Evolutionary conservation across 495 filamentous ascomycete genomes (phyloP), one percentile per base, ranked within the genome.

Genomic region (Poronia punctata): DNA sequence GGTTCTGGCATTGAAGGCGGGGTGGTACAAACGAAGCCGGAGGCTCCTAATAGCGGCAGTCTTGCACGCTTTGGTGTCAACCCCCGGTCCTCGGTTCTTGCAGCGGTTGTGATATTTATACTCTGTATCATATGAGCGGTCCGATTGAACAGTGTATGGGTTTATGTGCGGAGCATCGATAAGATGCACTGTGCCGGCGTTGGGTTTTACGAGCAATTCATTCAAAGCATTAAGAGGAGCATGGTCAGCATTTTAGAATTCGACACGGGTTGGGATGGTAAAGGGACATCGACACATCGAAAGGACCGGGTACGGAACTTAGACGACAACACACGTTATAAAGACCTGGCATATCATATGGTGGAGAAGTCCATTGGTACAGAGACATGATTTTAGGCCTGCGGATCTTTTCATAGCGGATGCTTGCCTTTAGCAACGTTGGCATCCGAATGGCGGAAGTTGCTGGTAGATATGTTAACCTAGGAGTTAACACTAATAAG

Each of bases 1-100:
- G 41, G 19, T 40, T 55, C 38, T 50, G 55, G 52, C 44, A 40
- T 46, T 58, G 49, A 56, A 43, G 31, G 2, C 12, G 37, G 19
- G 24, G 3, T 26, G 20, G 22, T 7, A 10, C 18, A 24, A 16
- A 21, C 19, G 15, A 31, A 31, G 3, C 41, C 41, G 10, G 42
- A 45, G 35, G 42, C 42, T n/a, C 42, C 42, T 3, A 9, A 45
- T 12, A 45, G 42, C 28, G 26, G 20, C 12, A 29, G 27, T 17
- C 14, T n/a, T 26, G 22, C 10, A 12, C 25, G 15, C 5, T 12
- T 30, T 7, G 4, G 26, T 28, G 17, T 30, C 19, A 28, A 31
- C 27, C 28, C 27, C 21, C 33, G 42, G 42, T 21, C 33, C 35
- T 11, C 16, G n/a, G 30, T 38, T 26, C 5, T 32, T 17, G 27